Conservation (phyloP, 495 filamentous ascomycete genomes). For the Penicillium paxilli region DNA sequence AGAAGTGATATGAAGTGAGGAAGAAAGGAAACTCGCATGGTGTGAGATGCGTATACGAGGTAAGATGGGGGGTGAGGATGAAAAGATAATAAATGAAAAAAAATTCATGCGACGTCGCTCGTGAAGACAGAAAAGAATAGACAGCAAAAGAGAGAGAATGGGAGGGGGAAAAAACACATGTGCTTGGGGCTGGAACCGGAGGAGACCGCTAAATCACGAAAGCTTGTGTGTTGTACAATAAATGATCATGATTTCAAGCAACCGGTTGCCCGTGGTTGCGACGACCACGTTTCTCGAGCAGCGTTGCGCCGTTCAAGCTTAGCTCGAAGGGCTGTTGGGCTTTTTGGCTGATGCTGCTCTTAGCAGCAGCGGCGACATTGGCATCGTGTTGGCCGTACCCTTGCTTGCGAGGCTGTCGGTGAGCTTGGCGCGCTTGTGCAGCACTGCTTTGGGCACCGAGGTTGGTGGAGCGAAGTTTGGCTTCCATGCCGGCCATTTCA, state of each 20-base stretch:
- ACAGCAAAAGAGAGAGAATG: background rate
- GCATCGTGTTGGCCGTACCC: slow-evolving; percentile 85
- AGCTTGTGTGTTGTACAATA: slow-evolving; percentile 6
- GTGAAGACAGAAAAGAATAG: slow-evolving; percentile 5
- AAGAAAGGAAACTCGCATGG: background rate
- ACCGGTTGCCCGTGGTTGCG: slow-evolving; percentile 37
- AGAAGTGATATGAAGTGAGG: background rate
- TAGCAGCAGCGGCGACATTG: slow-evolving; percentile 74
- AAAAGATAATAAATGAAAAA: background rate
- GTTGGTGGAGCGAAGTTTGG: slow-evolving; percentile 79
- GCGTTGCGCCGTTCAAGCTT: slow-evolving; percentile 82
- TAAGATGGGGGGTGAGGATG: background rate
- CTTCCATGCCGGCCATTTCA: slow-evolving; percentile 78
- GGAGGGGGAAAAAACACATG: background rate
- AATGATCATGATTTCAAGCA: slow-evolving; percentile 13
- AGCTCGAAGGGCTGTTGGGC: slow-evolving; percentile 80
- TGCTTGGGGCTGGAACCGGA: background rate
- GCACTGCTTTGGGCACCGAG: slow-evolving; percentile 56
- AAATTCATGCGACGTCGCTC: slow-evolving; percentile 16
- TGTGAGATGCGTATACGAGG: background rate
- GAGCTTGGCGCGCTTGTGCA: slow-evolving; percentile 59
- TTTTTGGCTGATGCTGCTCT: slow-evolving; percentile 65
- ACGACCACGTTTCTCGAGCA: slow-evolving; percentile 72
- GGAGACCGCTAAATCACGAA: background rate
- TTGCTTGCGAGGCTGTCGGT: slow-evolving; percentile 50